Evolutionary conservation across 805 yeast species (phyloP).

Genomic region (Kodamaea sagamina): DNA sequence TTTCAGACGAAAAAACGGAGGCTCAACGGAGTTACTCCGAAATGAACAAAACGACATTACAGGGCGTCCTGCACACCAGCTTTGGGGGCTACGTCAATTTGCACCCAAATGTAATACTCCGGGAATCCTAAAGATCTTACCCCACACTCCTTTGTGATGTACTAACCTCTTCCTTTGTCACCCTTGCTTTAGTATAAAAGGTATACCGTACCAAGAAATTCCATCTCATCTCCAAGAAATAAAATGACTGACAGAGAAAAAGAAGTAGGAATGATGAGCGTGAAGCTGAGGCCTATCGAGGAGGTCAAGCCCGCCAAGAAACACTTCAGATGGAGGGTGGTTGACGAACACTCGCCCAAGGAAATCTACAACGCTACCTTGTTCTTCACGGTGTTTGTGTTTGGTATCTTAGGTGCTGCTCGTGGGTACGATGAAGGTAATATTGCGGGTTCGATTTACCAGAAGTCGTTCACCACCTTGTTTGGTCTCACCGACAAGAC

Average conservation of each 20-base stretch:
- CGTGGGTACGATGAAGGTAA: slow-evolving; percentile 27
- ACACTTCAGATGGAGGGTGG: slow-evolving; percentile 14
- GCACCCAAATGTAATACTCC: not conserved
- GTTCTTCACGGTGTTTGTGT: slow-evolving; percentile 46
- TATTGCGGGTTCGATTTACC: slow-evolving; percentile 25
- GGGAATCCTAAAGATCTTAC: not conserved
- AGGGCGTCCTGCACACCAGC: no score
- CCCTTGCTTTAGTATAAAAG: not conserved
- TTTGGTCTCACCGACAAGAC: slow-evolving; percentile 22
- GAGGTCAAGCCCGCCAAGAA: slow-evolving; percentile 8
- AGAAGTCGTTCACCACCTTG: slow-evolving; percentile 20
- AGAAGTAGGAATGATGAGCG: not conserved
- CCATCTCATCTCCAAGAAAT: not conserved
- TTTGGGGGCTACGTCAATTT: no score
- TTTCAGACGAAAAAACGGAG: no score
- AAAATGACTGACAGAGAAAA: slow-evolving; percentile 5
- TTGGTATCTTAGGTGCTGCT: slow-evolving; percentile 44
- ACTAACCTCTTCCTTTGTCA: not conserved
- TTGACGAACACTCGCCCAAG: slow-evolving; percentile 21
- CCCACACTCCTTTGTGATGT: no score
- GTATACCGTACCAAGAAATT: not conserved
- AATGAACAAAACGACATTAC: no score
- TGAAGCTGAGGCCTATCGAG: not conserved
- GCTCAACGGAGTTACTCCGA: no score
- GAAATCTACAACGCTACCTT: slow-evolving; percentile 47